Base-by-base conservation (phyloP, 495 filamentous ascomycete species). In the Pyrenula massariospora region DNA sequence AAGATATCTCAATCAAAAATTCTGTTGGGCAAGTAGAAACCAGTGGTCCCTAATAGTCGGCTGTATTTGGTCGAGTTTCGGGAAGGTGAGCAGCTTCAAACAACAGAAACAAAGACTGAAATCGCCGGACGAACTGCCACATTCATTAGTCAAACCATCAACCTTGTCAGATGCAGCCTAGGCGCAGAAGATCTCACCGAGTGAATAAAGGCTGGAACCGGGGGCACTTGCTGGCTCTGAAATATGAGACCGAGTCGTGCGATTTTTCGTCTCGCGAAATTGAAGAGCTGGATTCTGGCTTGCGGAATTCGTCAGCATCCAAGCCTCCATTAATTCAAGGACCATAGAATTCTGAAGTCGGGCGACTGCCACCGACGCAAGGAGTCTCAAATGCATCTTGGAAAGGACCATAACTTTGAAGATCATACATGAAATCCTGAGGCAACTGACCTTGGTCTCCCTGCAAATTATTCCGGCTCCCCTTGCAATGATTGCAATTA, bases 101-200 rank as follows among this genome's bases (percentile, higher is more conserved):
- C 50, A 10, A 42, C 50, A 20, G 50, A 24, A 24, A 52, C 50
- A 52, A 52, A 21, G 50, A 52, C 8, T 20, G 50, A 52, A 21
- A 10, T 52, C 20, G 50, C 50, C 19, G 19, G n/a, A 52, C 50
- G 50, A 52, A 52, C 50, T 52, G 50, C 50, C 50, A 52, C 50
- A 52, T 52, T 52, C 8, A 52, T 52, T 24, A 52, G 50, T 19
- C 50, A 52, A 52, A 52, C 50, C 31, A 15, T 42, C 31, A 42
- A 42, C 15, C 31, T 42, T 5, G 31, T 42, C 15, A 42, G 31
- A 15, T 15, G 31, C 15, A 5, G 31, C 31, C 5, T 42, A 42
- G 31, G 8, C 31, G 31, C 31, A 42, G 31, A 42, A 42, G 31
- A 42, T 42, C 31, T 42, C 15, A 42, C 31, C 31, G 31, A 42